A percentile compares a stretch with the other conserved stretches of the same genome.
phyloP scores from a whole-genome alignment of 768 basidiomycete species.

The Boletus eberwhitei region DNA sequence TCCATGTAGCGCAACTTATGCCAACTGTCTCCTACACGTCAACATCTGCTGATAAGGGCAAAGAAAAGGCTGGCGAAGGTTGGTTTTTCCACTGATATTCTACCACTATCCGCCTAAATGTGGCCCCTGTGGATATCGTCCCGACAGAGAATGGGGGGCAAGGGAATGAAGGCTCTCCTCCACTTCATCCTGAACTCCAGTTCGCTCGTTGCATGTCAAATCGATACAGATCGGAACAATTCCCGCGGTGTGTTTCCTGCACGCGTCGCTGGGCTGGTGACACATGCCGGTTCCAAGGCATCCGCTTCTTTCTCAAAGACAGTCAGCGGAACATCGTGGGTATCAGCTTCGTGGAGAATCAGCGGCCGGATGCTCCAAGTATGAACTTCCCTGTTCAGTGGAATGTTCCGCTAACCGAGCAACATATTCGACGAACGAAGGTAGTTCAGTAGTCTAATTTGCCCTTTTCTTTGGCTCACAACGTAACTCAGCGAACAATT shows the following conservation, averaged over 20 bases:
- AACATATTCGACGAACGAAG: slow-evolving; percentile 59
- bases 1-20: slow-evolving; percentile 41
- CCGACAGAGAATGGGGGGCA: slow-evolving; percentile 28
- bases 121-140: slow-evolving; percentile 30
- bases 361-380: slow-evolving; percentile 51
- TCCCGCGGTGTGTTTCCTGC: slow-evolving; percentile 80
- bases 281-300: slow-evolving; percentile 84
- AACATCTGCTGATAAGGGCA: slow-evolving; percentile 39
- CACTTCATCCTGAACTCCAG: slow-evolving; percentile 64
- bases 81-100: slow-evolving; percentile 12
- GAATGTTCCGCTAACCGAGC: slow-evolving; percentile 54
- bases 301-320: slow-evolving; percentile 73
- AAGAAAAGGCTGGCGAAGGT: slow-evolving; percentile 43
- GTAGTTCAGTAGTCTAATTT: slow-evolving; percentile 33
- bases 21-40: slow-evolving; percentile 44
- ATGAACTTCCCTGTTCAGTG: slow-evolving; percentile 64
- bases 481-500: slow-evolving; percentile 51
- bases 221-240: slow-evolving; percentile 65
- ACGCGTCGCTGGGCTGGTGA: slow-evolving; percentile 86
- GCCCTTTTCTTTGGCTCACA: slow-evolving; percentile 7
- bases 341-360: slow-evolving; percentile 66
- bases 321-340: slow-evolving; percentile 54
- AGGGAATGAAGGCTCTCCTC: slow-evolving; percentile 28
- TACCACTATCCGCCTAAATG: not conserved
- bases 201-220: slow-evolving; percentile 84